These are phyloP conservation scores for Kalaharituber pfeilii DNA, from an alignment of 2,329 filamentous ascomycete genomes.

Conservation along the genomic window DNA sequence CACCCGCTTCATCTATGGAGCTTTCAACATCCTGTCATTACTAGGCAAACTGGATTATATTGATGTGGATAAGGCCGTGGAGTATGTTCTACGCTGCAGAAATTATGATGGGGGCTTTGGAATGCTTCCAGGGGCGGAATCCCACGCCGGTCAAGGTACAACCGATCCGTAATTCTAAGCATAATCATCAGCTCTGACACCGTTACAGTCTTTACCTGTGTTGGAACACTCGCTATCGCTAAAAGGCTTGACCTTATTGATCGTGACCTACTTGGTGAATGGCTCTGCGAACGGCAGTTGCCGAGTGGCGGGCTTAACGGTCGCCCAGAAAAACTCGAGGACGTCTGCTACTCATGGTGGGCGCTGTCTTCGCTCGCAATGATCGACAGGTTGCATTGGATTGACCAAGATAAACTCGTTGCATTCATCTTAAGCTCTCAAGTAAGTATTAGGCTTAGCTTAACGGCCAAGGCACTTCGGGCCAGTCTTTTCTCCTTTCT, in stretches of 20 bases:
- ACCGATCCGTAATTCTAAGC: background rate
- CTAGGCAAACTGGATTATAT: slow-evolving; percentile 51
- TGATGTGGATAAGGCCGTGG: slow-evolving; percentile 62
- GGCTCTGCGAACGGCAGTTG: slow-evolving; percentile 86
- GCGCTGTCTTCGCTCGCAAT: slow-evolving; percentile 82
- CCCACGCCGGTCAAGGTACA: slow-evolving; percentile 65
- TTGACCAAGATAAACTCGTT: slow-evolving; percentile 63
- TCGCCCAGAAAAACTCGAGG: slow-evolving; percentile 83
- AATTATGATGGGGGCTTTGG: slow-evolving; percentile 96
- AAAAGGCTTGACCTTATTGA: slow-evolving; percentile 66
- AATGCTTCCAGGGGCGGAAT: slow-evolving; percentile 74
- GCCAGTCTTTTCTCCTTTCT: background rate
- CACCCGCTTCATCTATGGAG: slow-evolving; percentile 83
- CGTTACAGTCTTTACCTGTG: slow-evolving; percentile 56
- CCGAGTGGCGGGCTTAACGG: slow-evolving; percentile 81
- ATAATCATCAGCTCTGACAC: background rate
- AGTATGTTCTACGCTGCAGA: slow-evolving; percentile 61
- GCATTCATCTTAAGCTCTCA: slow-evolving; percentile 76
- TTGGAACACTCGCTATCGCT: slow-evolving; percentile 72
- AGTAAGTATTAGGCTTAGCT: slow-evolving; percentile 11
- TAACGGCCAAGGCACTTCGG: background rate
- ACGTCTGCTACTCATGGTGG: slow-evolving; percentile 99
- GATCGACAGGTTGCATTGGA: slow-evolving; percentile 78
- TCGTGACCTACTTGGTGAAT: slow-evolving; percentile 62
- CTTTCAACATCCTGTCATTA: slow-evolving; percentile 75